These are phyloP conservation scores for Clavispora santaluciae DNA, from an alignment of 805 yeast species.

Conservation along the genomic window DNA sequence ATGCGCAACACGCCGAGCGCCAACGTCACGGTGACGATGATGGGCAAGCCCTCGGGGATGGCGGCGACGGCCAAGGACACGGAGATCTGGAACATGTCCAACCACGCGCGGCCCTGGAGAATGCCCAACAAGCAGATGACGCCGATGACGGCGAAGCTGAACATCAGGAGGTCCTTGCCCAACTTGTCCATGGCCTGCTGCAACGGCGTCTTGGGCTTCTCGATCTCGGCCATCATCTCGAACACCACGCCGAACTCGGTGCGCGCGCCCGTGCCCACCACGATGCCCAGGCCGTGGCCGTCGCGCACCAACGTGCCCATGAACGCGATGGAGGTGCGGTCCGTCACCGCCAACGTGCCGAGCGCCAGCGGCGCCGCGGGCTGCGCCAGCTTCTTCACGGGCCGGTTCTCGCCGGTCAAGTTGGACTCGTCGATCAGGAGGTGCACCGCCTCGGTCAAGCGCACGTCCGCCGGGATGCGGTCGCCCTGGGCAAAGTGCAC, in stretches of 20 bases:
- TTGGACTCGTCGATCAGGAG: slow-evolving; percentile 88
- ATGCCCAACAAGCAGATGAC: slow-evolving; percentile 88
- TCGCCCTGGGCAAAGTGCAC: slow-evolving; percentile 91
- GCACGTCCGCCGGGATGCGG: slow-evolving; percentile 91
- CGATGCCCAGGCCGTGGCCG: slow-evolving; percentile 93
- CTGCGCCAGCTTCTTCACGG: slow-evolving; percentile 64
- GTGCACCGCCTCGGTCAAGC: slow-evolving; percentile 74
- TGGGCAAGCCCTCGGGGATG: slow-evolving; percentile 97
- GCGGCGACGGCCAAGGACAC: slow-evolving; percentile 99
- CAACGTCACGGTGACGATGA: slow-evolving; percentile 93
- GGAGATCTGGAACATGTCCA: slow-evolving; percentile 96
- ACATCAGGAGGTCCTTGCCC: slow-evolving; percentile 83
- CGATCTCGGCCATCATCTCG: slow-evolving; percentile 91
- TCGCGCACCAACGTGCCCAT: slow-evolving; percentile 98
- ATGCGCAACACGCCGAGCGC: slow-evolving; percentile 95
- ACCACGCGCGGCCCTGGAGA: slow-evolving; percentile 88
- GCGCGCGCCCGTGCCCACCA: slow-evolving; percentile 80
- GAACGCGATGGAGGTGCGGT: slow-evolving; percentile 75
- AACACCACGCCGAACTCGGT: slow-evolving; percentile 95
- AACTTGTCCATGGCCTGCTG: slow-evolving; percentile 93
- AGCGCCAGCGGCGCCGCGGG: slow-evolving; percentile 22
- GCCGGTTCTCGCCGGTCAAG: slow-evolving; percentile 91
- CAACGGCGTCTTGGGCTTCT: slow-evolving; percentile 96
- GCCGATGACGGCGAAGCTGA: slow-evolving; percentile 85
- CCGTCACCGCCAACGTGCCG: slow-evolving; percentile 52